Evolutionary conservation across 1,139 yeast genomes (phyloP).

Genomic region (Diutina pseudorugosa): DNA sequence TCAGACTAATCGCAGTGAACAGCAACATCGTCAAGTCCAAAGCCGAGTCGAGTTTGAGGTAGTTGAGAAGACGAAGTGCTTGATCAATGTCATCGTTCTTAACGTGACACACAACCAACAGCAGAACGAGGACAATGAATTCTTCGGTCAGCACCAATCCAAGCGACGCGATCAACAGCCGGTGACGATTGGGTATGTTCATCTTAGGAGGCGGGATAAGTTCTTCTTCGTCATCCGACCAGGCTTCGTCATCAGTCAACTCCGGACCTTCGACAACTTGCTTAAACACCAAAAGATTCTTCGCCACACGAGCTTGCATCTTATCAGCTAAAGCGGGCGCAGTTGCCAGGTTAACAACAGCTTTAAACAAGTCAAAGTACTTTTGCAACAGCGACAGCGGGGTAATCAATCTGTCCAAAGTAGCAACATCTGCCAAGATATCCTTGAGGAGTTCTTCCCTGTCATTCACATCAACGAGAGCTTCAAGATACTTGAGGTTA

Average conservation of each 20-base stretch:
- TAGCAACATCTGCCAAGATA: neutral
- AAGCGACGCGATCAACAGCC: neutral
- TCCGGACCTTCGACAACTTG: conserved; percentile 2
- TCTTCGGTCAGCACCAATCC: conserved; percentile 1
- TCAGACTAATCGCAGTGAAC: neutral
- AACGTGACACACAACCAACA: neutral
- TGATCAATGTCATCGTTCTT: neutral
- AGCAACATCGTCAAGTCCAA: neutral
- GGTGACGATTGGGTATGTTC: neutral
- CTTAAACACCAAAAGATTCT: neutral
- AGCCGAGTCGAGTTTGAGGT: neutral
- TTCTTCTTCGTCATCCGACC: conserved; percentile 1
- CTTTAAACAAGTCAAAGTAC: neutral
- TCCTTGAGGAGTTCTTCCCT: neutral
- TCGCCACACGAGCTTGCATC: neutral
- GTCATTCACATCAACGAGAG: neutral
- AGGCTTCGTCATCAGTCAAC: conserved; percentile 1
- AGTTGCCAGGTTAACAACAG: neutral
- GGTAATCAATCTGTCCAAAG: neutral
- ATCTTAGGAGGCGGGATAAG: neutral
- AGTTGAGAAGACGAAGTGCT: neutral
- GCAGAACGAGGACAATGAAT: neutral
- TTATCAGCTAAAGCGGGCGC: neutral
- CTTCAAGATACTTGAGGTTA: neutral
- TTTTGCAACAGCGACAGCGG: neutral